These are phyloP conservation scores for Turritis glabra DNA, from an alignment of 345 rosid species.

Conservation along the genomic window DNA sequence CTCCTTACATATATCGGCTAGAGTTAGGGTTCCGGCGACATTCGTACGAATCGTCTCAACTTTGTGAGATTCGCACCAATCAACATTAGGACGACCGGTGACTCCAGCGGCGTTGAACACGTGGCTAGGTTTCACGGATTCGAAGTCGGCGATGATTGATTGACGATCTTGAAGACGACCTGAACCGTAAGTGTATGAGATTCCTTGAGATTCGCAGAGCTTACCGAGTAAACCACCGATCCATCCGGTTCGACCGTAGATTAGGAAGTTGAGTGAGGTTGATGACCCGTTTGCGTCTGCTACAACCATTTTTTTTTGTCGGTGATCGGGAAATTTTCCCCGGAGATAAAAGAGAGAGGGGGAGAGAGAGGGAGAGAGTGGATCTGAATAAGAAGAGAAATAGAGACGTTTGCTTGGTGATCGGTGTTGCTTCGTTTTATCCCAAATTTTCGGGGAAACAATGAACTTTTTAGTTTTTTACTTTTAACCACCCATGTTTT, in stretches of 20 bases:
- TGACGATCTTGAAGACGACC: conserved; percentile 82
- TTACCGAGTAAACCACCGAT: conserved; percentile 86
- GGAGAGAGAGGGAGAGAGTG: not conserved
- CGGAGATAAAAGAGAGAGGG: not conserved
- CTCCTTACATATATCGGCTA: conserved; percentile 82
- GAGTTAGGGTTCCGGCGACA: conserved; percentile 82
- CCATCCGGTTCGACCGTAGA: conserved; percentile 95
- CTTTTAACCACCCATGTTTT: conserved; percentile 13
- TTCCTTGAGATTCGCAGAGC: conserved; percentile 65
- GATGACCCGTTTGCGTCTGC: conserved; percentile 53
- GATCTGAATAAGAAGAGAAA: conserved; percentile 18
- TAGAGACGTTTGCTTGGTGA: conserved; percentile 3
- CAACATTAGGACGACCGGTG: conserved; percentile 91
- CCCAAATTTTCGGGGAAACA: conserved; percentile 6
- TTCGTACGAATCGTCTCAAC: conserved; percentile 90
- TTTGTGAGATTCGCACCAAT: conserved; percentile 94
- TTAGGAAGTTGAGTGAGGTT: conserved; percentile 61
- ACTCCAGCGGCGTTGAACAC: conserved; percentile 96
- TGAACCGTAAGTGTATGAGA: conserved; percentile 66
- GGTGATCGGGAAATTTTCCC: conserved; percentile 6
- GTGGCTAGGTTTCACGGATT: conserved; percentile 65
- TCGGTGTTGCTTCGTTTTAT: conserved; percentile 35
- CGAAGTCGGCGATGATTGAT: conserved; percentile 66
- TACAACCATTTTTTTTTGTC: conserved; percentile 47
- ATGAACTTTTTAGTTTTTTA: not conserved